Evolutionary conservation across 2,329 filamentous ascomycete genomes (phyloP), one percentile per base, ranked within the genome.

Genomic region (Fusarium nurragi): DNA sequence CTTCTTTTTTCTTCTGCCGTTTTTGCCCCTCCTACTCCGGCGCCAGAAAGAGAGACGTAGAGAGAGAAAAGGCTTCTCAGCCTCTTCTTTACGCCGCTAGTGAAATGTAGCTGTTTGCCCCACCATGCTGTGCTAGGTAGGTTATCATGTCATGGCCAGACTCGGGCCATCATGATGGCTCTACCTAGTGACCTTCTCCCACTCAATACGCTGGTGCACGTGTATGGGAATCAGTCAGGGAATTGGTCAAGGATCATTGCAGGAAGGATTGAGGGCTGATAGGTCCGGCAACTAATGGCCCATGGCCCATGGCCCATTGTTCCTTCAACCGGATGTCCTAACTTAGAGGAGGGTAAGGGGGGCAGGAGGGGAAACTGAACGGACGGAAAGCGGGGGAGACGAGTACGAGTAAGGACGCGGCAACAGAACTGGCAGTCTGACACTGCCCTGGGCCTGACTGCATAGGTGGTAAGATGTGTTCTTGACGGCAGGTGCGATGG

Each of bases 151-250:
- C 58, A 13, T 13, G 6, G 6, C 13, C 40, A 57, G 53, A 53
- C 40, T 49, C 28, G 49, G 49, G 38, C 30, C 45, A 64, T 58
- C 54, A 56, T 64, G 51, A 62, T 68, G 51, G 34, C 45, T 60
- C 58, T 46, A 43, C 56, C 58, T 46, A 43, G 25, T 34, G 45
- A 45, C 37, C 21, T 38, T 26, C 36, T 22, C 26, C 56, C 44
- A 40, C 47, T 54, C 55, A 53, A 68, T 56, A 54, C 49, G 37
- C 46, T 30, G 51, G 37, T 55, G 65, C 70, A 72, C 70, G 70
- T 72, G 70, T 69, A 36, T 66, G 61, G 49, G 61, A 71, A 68
- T 62, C 68, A 68, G 65, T 71, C 70, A 71, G 55, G 67, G 68
- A 55, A 72, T 69, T 72, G 69, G 70, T 58, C 67, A 53, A 50